These are phyloP conservation scores for Knoxia roxburghii DNA, from an alignment of 257 asterid genomes.

Conservation along the genomic window DNA sequence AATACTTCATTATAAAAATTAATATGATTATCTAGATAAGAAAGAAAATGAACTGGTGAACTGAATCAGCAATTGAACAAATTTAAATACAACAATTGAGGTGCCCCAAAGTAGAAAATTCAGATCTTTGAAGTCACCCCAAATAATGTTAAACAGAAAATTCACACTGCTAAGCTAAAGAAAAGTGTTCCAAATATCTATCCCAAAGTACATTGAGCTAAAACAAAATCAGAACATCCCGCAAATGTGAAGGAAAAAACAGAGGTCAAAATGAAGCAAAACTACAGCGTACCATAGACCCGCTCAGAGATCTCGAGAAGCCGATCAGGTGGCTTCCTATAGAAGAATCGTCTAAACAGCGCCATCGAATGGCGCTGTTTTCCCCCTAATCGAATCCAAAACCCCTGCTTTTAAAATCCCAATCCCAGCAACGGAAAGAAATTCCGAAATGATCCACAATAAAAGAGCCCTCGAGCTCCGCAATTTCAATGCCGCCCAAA, in stretches of 20 bases:
- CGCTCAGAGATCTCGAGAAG: constrained; percentile 98
- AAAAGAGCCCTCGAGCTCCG: constrained; percentile 28
- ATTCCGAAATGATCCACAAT: constrained; percentile 28
- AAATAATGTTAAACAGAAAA: background rate
- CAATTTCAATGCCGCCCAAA: constrained; percentile 17
- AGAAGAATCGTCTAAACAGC: constrained; percentile 98
- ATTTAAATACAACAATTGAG: background rate
- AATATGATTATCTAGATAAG: background rate
- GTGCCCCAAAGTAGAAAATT: background rate
- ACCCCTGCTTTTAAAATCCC: constrained; percentile 22
- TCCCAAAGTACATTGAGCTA: constrained; percentile 8
- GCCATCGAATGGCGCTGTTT: constrained; percentile 99
- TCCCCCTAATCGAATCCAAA: constrained; percentile 56
- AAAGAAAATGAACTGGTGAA: background rate
- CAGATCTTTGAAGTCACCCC: background rate
- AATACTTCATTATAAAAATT: background rate
- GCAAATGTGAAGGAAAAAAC: constrained; percentile 14
- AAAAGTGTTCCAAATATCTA: background rate
- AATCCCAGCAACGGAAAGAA: constrained; percentile 22
- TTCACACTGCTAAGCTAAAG: background rate
- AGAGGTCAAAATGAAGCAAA: constrained; percentile 9
- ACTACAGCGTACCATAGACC: constrained; percentile 70
- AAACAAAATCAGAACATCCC: background rate
- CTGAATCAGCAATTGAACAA: background rate
- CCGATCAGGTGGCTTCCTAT: constrained; percentile 99